Percentiles rank a stretch among this genome's conserved stretches.
Conservation (phyloP, 2,329 filamentous ascomycete genomes). For the Didymella pinodella region DNA sequence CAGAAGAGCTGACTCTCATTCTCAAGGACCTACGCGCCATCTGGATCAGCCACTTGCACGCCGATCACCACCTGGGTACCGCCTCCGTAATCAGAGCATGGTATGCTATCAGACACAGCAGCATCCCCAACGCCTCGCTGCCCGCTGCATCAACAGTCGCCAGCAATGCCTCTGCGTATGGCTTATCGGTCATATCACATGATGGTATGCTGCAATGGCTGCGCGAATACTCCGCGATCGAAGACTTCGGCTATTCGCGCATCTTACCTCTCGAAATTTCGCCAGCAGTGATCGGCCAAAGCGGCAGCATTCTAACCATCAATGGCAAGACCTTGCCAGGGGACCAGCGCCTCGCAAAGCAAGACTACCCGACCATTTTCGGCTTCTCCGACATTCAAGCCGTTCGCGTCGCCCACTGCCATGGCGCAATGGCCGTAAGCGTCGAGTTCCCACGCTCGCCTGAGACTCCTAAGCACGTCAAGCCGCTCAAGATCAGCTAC, state of each 20-base stretch:
- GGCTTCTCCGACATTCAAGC: constrained; percentile 73
- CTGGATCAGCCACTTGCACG: constrained; percentile 95
- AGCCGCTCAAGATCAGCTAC: constrained; percentile 85
- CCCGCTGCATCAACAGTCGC: constrained; percentile 47
- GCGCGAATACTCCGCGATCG: constrained; percentile 78
- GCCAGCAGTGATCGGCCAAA: constrained; percentile 29
- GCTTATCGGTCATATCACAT: constrained; percentile 69
- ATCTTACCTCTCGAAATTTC: constrained; percentile 61
- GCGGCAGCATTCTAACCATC: constrained; percentile 39
- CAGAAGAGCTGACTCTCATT: constrained; percentile 71
- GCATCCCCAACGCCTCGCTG: constrained; percentile 38
- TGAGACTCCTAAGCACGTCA: constrained; percentile 24
- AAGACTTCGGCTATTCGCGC: constrained; percentile 75
- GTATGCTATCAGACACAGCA: constrained; percentile 66
- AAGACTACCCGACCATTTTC: constrained; percentile 58
- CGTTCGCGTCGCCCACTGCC: constrained; percentile 78
- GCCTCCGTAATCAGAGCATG: constrained; percentile 83
- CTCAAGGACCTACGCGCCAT: constrained; percentile 81
- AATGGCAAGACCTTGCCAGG: constrained; percentile 22
- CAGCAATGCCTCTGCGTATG: constrained; percentile 31
- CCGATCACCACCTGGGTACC: constrained; percentile 92
- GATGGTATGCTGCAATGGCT: constrained; percentile 77
- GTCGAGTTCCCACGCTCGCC: constrained; percentile 72
- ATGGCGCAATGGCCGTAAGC: constrained; percentile 76
- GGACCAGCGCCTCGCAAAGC: constrained; percentile 18